Base-by-base conservation (phyloP, 1,139 yeast species). In the Yamadazyma dendronema region DNA sequence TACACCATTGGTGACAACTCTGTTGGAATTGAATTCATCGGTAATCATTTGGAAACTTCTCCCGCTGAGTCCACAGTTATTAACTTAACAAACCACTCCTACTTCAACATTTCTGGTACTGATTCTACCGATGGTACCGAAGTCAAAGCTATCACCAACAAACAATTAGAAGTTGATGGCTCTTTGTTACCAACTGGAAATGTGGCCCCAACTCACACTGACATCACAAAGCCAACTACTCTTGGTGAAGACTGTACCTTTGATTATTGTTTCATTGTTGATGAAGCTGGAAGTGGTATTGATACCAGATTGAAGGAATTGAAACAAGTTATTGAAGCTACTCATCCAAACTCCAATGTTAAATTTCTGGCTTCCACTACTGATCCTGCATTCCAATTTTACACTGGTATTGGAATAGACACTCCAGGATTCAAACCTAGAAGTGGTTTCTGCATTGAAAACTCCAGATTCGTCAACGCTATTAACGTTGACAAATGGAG, bases 341-440 rank as follows among this genome's bases (percentile, higher is more conserved):
- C 60, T 17, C 74, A 74, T 49, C 77, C 80, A 16, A 62, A 61
- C 19, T 60, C 81, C 7, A 56, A 62, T 11, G 55, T 72, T 33
- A 63, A 64, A 33, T 52, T 82, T 31, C 57, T 57, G 12, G 73
- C 77, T 12, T 55, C 60, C 19, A 65, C 85, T 8, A 81, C 88
- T 2, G 89, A 82, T 44, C 89, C 89, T 4, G 63, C 79, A 4
- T 80, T 77, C 67, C 88, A 81, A 57, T 65, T 82, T 37, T 82
- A 81, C 58, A 79, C 87, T 26, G 85, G 85, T 24, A 81, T 76
- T 46, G 65, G 64, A 37, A 65, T 73, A 39, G 51, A 68, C 40
- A 63, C 71, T 30, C 59, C 59, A 7, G 68, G 67, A 3, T 67
- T 57, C 47, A 60, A 63, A 19, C 53, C 65, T 22, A 69, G 86